These are phyloP conservation scores for Sanghuangporus baumii DNA, from an alignment of 1,284 basidiomycete species.

Conservation along the genomic window DNA sequence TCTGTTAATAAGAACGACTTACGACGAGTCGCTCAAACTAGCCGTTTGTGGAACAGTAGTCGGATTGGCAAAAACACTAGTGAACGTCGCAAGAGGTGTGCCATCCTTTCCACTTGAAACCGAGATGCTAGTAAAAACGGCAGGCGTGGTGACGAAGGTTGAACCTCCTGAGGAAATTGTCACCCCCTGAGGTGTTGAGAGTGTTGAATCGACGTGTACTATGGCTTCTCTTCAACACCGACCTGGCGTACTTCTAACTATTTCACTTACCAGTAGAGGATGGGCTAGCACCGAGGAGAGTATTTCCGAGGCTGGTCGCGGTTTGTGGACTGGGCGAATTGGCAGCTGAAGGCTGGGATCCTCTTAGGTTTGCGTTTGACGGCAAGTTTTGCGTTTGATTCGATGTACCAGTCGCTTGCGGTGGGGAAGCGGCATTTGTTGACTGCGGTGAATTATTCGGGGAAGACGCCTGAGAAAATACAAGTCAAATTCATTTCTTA, in stretches of 20 bases:
- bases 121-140: neutral
- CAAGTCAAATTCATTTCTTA: neutral
- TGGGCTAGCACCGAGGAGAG: neutral
- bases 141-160: slow-evolving; percentile 6
- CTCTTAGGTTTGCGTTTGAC: neutral
- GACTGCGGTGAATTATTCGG: neutral
- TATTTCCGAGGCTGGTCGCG: neutral
- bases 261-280: neutral
- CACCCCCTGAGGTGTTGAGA: neutral
- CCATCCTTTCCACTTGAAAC: slow-evolving; percentile 2
- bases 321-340: neutral
- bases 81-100: neutral
- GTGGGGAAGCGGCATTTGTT: neutral
- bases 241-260: no score
- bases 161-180: slow-evolving; percentile 2
- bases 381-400: neutral
- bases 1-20: neutral
- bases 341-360: slow-evolving; percentile 5
- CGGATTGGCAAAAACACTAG: slow-evolving; percentile 15
- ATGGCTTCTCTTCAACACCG: neutral
- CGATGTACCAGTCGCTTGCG: neutral
- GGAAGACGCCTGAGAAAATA: neutral
- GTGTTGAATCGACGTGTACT: slow-evolving; percentile 2
- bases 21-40: neutral
- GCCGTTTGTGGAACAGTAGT: neutral